Base-by-base conservation (phyloP, 768 basidiomycete species). In the Tricholoma flavovirens region DNA sequence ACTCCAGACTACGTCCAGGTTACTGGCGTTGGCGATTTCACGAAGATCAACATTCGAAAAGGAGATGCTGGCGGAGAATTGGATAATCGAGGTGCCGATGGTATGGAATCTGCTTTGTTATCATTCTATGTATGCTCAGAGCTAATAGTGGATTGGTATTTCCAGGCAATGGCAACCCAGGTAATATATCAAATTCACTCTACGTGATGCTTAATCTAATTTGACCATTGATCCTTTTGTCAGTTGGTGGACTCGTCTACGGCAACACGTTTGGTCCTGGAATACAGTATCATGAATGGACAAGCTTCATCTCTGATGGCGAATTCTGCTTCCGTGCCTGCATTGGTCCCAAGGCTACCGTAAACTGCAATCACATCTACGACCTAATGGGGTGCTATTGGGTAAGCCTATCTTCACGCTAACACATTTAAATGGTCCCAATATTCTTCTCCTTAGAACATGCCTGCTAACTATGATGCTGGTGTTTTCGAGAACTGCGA, bases 221-320 rank as follows among this genome's bases (percentile, higher is more conserved):
- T 5, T 45, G 10, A 45, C 22, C n/a, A 11, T n/a, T 3, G 15
- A 10, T 4, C 57, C 74, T 71, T 57, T 24, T 54, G 36, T 22
- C 7, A 79, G 86, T 88, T 26, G 90, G 90, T 60, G 88, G 83
- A 35, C 71, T 91, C 10, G 62, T 90, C 29, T 92, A 83, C 68
- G 83, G 87, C 1, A 84, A 80, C 62, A 73, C 72, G 8, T 88
- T 85, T 64, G 78, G 82, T 17, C 59, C 61, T 7, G 65, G 56
- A 17, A 65, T 66, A 36, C 73, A 92, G 67, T 79, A 87, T 66
- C 86, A 88, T 62, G 87, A 92, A 66, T 94, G 93, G 92, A 91
- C 88, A 45, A 82, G 79, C 69, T 93, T 92, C 74, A 84, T 92
- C 62, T 90, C 88, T 19, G 80, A 80, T 29, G 66, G 59, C 43